Conservation (phyloP, 1,284 basidiomycete species). For the Cutaneotrichosporon mucoides region DNA sequence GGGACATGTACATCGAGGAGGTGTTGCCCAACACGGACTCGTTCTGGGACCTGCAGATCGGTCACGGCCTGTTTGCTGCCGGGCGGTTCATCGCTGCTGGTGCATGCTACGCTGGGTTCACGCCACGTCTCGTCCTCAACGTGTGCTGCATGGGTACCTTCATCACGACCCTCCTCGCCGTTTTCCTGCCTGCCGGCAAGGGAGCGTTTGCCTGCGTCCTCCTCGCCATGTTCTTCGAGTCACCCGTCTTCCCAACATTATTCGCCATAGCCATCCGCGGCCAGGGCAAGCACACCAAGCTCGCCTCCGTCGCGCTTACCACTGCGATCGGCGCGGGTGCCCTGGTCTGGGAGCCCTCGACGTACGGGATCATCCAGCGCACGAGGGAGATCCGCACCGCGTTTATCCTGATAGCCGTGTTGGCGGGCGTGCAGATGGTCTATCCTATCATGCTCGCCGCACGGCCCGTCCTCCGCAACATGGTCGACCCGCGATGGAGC, state of each 20-base stretch:
- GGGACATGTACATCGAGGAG: conserved; percentile 18
- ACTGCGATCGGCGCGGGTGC: conserved; percentile 31
- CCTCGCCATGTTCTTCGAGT: conserved; percentile 42
- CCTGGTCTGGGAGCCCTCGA: conserved; percentile 30
- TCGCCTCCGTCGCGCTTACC: conserved; percentile 31
- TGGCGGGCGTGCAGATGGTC: conserved; percentile 23
- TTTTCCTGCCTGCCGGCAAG: conserved; percentile 28
- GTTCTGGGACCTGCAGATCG: conserved; percentile 33
- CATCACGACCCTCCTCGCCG: conserved; percentile 29
- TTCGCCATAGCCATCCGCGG: conserved; percentile 43
- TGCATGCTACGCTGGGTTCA: conserved; percentile 35
- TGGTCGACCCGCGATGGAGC: conserved; percentile 35
- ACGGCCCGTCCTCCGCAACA: conserved; percentile 20
- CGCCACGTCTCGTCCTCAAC: conserved; percentile 37
- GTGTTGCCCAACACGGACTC: conserved; percentile 26
- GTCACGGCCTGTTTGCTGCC: conserved; percentile 33
- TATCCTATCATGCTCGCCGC: conserved; percentile 24
- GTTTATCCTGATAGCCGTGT: conserved; percentile 21
- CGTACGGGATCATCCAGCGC: conserved; percentile 23
- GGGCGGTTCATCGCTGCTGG: conserved; percentile 38
- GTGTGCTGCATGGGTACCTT: conserved; percentile 34
- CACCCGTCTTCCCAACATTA: conserved; percentile 44
- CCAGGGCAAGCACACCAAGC: conserved; percentile 41
- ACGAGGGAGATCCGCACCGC: conserved; percentile 14
- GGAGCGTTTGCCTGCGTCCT: conserved; percentile 29